Conservation (phyloP, 177 flowering plant genomes). For the Telopea speciosissima region DNA sequence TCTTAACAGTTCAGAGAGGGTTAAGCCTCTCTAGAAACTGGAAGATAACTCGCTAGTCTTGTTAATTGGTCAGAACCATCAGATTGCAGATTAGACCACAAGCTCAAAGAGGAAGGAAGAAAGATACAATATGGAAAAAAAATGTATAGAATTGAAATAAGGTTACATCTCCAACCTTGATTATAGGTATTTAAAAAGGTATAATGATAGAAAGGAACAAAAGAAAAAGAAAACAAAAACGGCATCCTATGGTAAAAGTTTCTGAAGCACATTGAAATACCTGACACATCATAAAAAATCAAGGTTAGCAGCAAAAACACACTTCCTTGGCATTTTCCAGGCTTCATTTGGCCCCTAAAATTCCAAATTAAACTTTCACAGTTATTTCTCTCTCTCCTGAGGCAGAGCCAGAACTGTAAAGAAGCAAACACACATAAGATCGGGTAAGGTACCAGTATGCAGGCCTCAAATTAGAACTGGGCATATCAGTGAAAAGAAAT, state of each 20-base stretch:
- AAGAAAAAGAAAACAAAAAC: no score
- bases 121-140: no score
- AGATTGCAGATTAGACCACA: no score
- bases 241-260: background rate
- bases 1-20: no score
- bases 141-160: background rate
- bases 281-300: slow-evolving; percentile 12
- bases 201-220: no score
- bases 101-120: no score
- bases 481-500: background rate
- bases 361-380: background rate
- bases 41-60: no score
- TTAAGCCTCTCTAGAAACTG: no score
- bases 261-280: slow-evolving; percentile 1
- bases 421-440: background rate
- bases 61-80: no score
- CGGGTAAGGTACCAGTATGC: background rate
- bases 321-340: slow-evolving; percentile 9
- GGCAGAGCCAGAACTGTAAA: background rate
- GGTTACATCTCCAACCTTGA: no score
- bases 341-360: slow-evolving; percentile 8
- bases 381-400: background rate
- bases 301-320: slow-evolving; percentile 8
- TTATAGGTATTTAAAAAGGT: background rate
- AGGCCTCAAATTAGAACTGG: no score